Evolutionary conservation across 371 early-diverging fungal genomes (phyloP).

Genomic region (Lichtheimia ornata): DNA sequence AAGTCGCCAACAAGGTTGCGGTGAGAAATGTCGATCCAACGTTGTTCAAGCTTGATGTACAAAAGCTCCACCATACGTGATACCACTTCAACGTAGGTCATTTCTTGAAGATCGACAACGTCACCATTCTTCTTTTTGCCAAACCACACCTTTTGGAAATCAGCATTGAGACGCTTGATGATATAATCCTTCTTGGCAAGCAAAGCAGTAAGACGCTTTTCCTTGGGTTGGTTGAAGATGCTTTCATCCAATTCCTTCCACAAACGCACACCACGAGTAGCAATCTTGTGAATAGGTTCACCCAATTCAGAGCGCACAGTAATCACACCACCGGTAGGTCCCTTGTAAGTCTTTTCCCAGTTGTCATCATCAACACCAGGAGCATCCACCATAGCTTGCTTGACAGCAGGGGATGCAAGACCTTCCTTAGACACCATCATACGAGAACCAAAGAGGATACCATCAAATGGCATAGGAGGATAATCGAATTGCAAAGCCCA

Average conservation of each 20-base stretch:
- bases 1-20: slow-evolving; percentile 88
- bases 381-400: slow-evolving; percentile 90
- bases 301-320: slow-evolving; percentile 95
- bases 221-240: slow-evolving; percentile 86
- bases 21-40: slow-evolving; percentile 89
- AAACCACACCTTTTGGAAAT: slow-evolving; percentile 96
- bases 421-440: slow-evolving; percentile 96
- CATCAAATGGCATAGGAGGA: slow-evolving; percentile 97
- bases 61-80: slow-evolving; percentile 83
- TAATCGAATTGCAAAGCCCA: slow-evolving; percentile 85
- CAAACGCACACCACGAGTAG: slow-evolving; percentile 90
- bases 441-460: slow-evolving; percentile 91
- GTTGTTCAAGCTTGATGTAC: slow-evolving; percentile 75
- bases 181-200: slow-evolving; percentile 90
- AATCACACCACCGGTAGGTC: slow-evolving; percentile 88
- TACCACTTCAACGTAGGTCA: slow-evolving; percentile 93
- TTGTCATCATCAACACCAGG: slow-evolving; percentile 86
- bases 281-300: slow-evolving; percentile 97
- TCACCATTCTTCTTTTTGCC: slow-evolving; percentile 82
- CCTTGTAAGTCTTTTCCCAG: slow-evolving; percentile 95
- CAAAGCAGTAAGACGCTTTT: slow-evolving; percentile 83
- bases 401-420: slow-evolving; percentile 81
- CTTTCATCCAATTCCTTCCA: slow-evolving; percentile 97
- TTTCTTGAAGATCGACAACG: slow-evolving; percentile 81
- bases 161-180: slow-evolving; percentile 87